A percentile compares a stretch with the other conserved stretches of the same genome.
Evolutionary conservation across 352 stramenopile species (phyloP).

Genomic region (Phytopythium cucurbitacearum): DNA sequence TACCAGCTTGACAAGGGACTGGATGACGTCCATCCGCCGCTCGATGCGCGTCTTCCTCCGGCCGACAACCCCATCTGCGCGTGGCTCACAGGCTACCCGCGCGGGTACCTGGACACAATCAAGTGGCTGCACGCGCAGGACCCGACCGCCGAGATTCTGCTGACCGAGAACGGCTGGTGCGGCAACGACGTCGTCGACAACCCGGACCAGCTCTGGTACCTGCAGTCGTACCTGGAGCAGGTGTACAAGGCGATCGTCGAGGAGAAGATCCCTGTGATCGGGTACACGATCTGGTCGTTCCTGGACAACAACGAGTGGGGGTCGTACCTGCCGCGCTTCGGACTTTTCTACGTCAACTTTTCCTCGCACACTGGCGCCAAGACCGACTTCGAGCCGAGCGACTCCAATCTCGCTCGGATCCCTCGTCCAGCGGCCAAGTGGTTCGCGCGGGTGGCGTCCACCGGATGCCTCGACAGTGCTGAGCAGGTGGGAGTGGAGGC

Average conservation of each 20-base stretch:
- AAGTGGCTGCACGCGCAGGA: constrained; percentile 35
- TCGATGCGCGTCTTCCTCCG: constrained; percentile 33
- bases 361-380: constrained; percentile 19
- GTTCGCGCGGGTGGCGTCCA: constrained; percentile 48
- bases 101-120: constrained; percentile 29
- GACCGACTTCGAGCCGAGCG: constrained; percentile 14
- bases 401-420: constrained; percentile 28
- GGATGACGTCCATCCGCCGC: constrained; percentile 46
- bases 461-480: constrained; percentile 47
- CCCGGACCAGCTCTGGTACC: constrained; percentile 41
- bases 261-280: constrained; percentile 70
- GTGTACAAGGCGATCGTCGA: constrained; percentile 54
- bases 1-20: constrained; percentile 46
- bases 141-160: constrained; percentile 14
- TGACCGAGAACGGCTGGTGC: constrained; percentile 26
- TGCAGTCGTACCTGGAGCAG: constrained; percentile 45
- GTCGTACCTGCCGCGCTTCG: constrained; percentile 54
- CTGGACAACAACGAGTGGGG: constrained; percentile 96
- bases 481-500: constrained; percentile 8
- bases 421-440: constrained; percentile 44
- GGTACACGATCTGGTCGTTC: constrained; percentile 93
- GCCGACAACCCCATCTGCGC: constrained; percentile 10
- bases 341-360: constrained; percentile 55
- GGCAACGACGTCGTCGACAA: constrained; percentile 19
- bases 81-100: constrained; percentile 21